Evolutionary conservation across 176 grass and related monocot genomes (phyloP), one percentile per base, ranked within the genome.

Genomic region (Eragrostis nindensis): DNA sequence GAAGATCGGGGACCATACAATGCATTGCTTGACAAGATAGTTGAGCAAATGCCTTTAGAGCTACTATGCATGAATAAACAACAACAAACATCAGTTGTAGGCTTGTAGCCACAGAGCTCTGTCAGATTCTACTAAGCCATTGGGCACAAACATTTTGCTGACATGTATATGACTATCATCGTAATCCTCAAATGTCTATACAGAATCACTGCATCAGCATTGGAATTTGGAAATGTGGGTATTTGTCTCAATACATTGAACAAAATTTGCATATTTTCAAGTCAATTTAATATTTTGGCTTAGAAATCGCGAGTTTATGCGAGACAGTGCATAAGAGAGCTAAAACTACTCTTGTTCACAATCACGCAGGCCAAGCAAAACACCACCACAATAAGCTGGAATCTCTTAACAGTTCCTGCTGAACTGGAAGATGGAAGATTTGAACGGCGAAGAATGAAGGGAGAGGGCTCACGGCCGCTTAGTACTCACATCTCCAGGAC

Each of bases 401-500:
- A 56, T 29, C 46, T 73, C 18, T 18, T 18, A 1, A 36, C 3
- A 17, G 45, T 25, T 62, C 10, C 61, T 44, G 11, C 10, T 40
- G 59, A 65, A 30, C 24, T 47, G 11, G 48, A 21, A 75, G 77
- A 42, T 47, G 56, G 62, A 79, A 45, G 13, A 50, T 79, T 38
- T 15, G 43, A 38, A 57, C 2, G 15, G 48, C 27, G 22, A 57
- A 44, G 52, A 12, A 22, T 15, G 41, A 76, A 39, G 38, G 50
- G 30, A 47, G 4, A 19, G 60, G 46, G 64, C 46, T 66, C 8
- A 65, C 19, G n/a, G 44, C 41, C 61, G 30, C 2, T 64, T 43
- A 32, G 47, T 55, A 89, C 95, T 94, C 82, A 98, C 95, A 98
- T 98, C 54, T 93, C 76, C 26, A 85, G 76, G 70, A 95, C 95